Conservation (phyloP, 1,284 basidiomycete genomes). For the Coniferiporia weirii region DNA sequence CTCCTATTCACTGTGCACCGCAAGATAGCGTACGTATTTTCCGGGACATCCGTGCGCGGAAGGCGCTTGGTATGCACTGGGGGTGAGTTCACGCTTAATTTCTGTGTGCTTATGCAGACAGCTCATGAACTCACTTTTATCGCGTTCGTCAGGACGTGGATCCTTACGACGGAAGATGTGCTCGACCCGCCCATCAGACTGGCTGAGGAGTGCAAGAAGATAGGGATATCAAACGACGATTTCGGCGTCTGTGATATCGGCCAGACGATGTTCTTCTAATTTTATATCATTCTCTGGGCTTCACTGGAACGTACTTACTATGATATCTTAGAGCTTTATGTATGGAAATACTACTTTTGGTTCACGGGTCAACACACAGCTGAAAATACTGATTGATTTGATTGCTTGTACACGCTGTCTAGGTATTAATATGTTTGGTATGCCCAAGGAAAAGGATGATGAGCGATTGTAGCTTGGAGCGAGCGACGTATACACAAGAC, state of each 20-base stretch:
- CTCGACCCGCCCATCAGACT: slow-evolving; percentile 54
- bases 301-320: too few species aligned
- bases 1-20: slow-evolving; percentile 54
- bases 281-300: background rate
- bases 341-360: too few species aligned
- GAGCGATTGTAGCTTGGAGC: background rate
- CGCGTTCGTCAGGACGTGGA: slow-evolving; percentile 38
- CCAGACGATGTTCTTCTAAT: slow-evolving; percentile 38
- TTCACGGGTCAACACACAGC: too few species aligned
- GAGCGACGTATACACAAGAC: background rate
- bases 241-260: slow-evolving; percentile 55
- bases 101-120: background rate
- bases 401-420: background rate
- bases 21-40: slow-evolving; percentile 62
- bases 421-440: background rate
- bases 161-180: slow-evolving; percentile 48
- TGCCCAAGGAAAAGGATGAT: slow-evolving; percentile 7
- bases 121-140: background rate
- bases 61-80: slow-evolving; percentile 69
- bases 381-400: background rate
- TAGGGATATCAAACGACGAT: slow-evolving; percentile 42
- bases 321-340: too few species aligned
- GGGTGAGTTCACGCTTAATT: slow-evolving; percentile 33
- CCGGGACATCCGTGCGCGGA: slow-evolving; percentile 51
- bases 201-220: slow-evolving; percentile 42